Evolutionary conservation across 2,329 filamentous ascomycete genomes (phyloP).

Genomic region (Aspergillus pseudoglaucus): DNA sequence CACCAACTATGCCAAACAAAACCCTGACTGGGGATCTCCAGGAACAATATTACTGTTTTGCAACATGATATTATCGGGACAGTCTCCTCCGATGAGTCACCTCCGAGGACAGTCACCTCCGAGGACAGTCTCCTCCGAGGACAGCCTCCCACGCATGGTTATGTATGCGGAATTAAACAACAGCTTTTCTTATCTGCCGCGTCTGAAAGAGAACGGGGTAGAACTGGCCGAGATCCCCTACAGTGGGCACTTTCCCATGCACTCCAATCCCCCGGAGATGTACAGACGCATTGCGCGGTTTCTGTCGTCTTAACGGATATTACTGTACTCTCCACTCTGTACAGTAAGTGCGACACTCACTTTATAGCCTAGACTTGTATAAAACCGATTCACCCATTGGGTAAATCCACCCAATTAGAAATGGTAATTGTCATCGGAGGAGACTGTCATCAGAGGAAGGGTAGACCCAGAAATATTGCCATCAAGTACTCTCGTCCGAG

Average conservation of each 20-base stretch:
- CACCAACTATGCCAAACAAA: too few relatives aligned
- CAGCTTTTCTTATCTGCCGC: constrained; percentile 14
- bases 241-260: constrained; percentile 22
- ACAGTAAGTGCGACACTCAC: too few relatives aligned
- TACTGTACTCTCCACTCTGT: too few relatives aligned
- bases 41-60: not conserved
- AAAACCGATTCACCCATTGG: not conserved
- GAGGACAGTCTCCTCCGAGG: too few relatives aligned
- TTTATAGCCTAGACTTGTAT: too few relatives aligned
- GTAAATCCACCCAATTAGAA: not conserved
- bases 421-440: not conserved
- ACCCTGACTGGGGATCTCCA: too few relatives aligned
- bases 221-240: constrained; percentile 17
- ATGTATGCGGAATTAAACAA: constrained; percentile 18
- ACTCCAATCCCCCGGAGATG: constrained; percentile 23
- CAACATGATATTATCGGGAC: not conserved
- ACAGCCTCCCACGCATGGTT: constrained; percentile 16
- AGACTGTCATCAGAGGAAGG: constrained; percentile 4
- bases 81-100: too few relatives aligned
- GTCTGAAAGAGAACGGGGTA: constrained; percentile 9
- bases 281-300: constrained; percentile 14
- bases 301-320: too few relatives aligned
- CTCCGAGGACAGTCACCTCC: too few relatives aligned
- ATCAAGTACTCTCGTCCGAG: constrained; percentile 17
- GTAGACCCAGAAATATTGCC: constrained; percentile 10